A percentile compares a stretch with the other conserved stretches of the same genome.
phyloP scores from a whole-genome alignment of 2,329 filamentous ascomycete species.

The Microsporum audouinii region DNA sequence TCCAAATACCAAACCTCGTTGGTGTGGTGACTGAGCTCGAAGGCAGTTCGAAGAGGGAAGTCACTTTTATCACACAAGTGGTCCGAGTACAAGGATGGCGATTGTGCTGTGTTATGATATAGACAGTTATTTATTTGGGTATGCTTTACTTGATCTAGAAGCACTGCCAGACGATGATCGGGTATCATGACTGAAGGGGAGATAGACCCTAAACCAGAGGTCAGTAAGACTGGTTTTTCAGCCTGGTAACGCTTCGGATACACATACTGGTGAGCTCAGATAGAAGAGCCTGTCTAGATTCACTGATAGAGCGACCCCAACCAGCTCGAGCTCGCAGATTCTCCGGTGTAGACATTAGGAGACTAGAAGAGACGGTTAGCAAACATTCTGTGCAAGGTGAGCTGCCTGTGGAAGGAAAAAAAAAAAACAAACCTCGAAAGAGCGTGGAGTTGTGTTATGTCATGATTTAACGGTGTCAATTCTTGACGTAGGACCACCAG shows the following conservation, averaged over 20 bases:
- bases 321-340: slow-evolving; percentile 64
- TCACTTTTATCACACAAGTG: slow-evolving; percentile 69
- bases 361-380: slow-evolving; percentile 35
- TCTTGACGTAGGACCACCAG: slow-evolving; percentile 77
- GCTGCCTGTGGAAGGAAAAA: not conserved
- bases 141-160: slow-evolving; percentile 74
- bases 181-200: slow-evolving; percentile 96
- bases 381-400: not conserved
- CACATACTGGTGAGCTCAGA: slow-evolving; percentile 70
- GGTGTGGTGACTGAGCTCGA: slow-evolving; percentile 59
- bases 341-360: slow-evolving; percentile 79
- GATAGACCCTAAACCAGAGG: slow-evolving; percentile 55
- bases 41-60: slow-evolving; percentile 62
- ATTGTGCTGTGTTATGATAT: slow-evolving; percentile 70
- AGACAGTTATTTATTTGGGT: slow-evolving; percentile 72
- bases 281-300: slow-evolving; percentile 62
- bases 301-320: slow-evolving; percentile 72
- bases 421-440: slow-evolving; percentile 53
- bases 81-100: slow-evolving; percentile 80
- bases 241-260: not conserved
- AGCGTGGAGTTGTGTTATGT: slow-evolving; percentile 64
- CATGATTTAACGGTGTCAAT: slow-evolving; percentile 72
- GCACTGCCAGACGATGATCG: slow-evolving; percentile 69
- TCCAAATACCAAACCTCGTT: slow-evolving; percentile 87
- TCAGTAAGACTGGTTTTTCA: slow-evolving; percentile 11